Conservation (phyloP, 345 rosid species). For the Melaleuca quinquenervia region DNA sequence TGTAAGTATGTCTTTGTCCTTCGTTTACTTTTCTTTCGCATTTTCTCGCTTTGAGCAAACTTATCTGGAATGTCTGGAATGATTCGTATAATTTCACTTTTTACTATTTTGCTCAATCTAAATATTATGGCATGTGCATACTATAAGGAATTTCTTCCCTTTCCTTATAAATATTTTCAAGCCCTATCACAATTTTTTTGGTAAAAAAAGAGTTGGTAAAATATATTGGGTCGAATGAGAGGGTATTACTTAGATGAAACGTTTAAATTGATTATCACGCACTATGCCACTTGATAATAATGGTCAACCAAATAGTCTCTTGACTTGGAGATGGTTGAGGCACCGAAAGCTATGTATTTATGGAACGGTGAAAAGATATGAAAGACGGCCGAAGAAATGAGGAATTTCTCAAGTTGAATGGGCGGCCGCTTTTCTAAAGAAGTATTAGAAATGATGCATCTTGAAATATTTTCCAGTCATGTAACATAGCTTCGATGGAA, state of each 20-base stretch:
- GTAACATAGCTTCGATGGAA: not conserved
- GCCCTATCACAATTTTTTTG: not conserved
- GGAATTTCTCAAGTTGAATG: not conserved
- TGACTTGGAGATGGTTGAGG: not conserved
- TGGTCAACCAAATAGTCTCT: not conserved
- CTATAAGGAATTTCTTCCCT: not conserved
- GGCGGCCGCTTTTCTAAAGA: rapidly evolving
- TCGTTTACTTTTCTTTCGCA: not conserved
- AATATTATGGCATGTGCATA: not conserved
- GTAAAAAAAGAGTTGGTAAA: not conserved
- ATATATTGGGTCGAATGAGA: not conserved
- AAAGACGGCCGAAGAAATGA: not conserved
- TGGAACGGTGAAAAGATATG: not conserved
- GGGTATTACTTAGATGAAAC: not conserved
- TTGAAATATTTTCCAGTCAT: not conserved
- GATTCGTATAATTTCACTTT: not conserved
- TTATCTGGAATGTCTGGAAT: not conserved
- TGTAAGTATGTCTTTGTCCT: not conserved
- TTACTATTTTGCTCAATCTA: not conserved
- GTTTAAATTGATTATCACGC: not conserved
- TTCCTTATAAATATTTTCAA: not conserved
- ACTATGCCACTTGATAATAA: not conserved
- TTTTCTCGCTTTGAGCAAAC: not conserved
- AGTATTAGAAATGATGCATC: not conserved
- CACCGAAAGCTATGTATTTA: not conserved